Conservation (phyloP, 805 yeast genomes). For the Sungouiozyma ichnusensis region DNA sequence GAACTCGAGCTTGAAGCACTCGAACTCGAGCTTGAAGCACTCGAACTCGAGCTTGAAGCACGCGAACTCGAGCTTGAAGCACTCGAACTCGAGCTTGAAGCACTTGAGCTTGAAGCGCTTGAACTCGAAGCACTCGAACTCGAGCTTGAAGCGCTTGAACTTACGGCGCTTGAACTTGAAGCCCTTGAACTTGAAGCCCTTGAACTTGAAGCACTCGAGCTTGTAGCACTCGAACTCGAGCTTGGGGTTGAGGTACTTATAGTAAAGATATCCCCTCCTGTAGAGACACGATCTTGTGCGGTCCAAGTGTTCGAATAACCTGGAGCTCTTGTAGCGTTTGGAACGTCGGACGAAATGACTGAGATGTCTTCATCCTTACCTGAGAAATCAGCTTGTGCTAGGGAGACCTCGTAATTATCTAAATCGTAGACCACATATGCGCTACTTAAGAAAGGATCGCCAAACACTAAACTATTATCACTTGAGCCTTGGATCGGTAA, state of each 20-base stretch:
- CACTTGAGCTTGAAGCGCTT: not conserved
- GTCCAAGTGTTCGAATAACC: slow-evolving; percentile 39
- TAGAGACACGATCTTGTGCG: slow-evolving; percentile 13
- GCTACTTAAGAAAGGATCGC: slow-evolving; percentile 46
- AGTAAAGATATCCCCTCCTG: slow-evolving; percentile 26
- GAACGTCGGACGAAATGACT: slow-evolving; percentile 27
- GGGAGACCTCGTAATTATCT: slow-evolving; percentile 44
- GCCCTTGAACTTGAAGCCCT: not conserved
- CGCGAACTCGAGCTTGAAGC: too few species aligned
- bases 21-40: too few species aligned
- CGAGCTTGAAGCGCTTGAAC: not conserved
- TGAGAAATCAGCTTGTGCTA: slow-evolving; percentile 38
- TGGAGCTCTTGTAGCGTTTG: slow-evolving; percentile 40
- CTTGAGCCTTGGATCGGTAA: slow-evolving; percentile 5
- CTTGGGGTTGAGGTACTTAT: slow-evolving; percentile 10
- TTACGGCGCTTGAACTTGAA: not conserved
- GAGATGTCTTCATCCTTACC: slow-evolving; percentile 15
- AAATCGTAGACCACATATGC: slow-evolving; percentile 59
- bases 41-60: too few species aligned
- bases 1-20: too few species aligned
- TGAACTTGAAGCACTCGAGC: not conserved
- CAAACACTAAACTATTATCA: slow-evolving; percentile 32
- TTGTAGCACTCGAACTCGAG: not conserved
- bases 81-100: not conserved
- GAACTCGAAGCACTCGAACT: not conserved